Evolutionary conservation across 148 eudicot species (phyloP), one percentile per base, ranked within the genome.

Genomic region (Polygonum maritimum): DNA sequence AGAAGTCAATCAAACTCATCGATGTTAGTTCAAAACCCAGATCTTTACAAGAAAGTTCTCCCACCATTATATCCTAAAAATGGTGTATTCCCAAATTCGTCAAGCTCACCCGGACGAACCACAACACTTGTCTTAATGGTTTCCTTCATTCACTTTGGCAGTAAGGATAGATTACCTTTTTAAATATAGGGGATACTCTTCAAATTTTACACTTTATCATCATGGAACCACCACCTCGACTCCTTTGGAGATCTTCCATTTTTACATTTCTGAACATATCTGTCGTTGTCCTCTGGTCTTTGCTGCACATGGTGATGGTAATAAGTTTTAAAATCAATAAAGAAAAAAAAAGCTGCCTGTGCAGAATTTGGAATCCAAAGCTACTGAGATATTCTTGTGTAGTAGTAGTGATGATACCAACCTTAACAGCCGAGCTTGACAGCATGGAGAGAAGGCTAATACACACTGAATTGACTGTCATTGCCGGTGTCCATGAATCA

Each of bases 171-270:
- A 67, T 67, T 54, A 54, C 2, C 71, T 18, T 51, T 0, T 36
- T 15, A 38, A 16, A 38, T 67, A 38, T 1, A 38, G 69, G 4
- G 38, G 15, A 67, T 14, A 35, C 10, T 13, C 71, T 67, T 67
- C 71, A 35, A 2, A 48, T 47, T 16, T 44, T 70, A 85, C 49
- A 85, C 84, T 74, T 88, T 90, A 77, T 90, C 95, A 18, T 90
- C 95, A 82, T 90, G 95, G 84, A 90, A 90, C 92, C 95, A 88
- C 94, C 94, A 90, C 75, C 91, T 90, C 13, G 91, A 88, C 81
- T 90, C 94, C 85, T 90, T 90, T 9, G 95, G 95, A 75, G 95
- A 90, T 80, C 88, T 85, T 19, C 94, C 94, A 54, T 90, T 90
- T 77, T 63, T 87, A 69, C 95, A 88, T 76, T 87, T 87, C 87